Base-by-base conservation (phyloP, 2,329 filamentous ascomycete species). In the Ophiocordyceps sinensis region DNA sequence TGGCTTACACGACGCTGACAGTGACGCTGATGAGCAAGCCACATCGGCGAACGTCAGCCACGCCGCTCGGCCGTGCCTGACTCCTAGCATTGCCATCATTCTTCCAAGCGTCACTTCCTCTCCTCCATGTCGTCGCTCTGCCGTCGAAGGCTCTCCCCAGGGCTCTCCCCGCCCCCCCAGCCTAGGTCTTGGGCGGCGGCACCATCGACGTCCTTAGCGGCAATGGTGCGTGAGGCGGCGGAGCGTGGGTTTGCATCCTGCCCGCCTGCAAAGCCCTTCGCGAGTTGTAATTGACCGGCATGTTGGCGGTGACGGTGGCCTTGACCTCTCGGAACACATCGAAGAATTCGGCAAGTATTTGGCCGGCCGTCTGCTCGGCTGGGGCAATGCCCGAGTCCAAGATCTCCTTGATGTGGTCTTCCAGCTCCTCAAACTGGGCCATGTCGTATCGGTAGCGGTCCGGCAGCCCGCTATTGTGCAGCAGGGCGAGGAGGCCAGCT, bases 391-490 rank as follows among this genome's bases (percentile, higher is more conserved):
- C 58, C 2, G 64, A 67, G 45, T 71, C 65, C 31, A 73, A 60
- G 5, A 73, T 54, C 44, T 66, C 61, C 49, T 67, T 68, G 49
- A 74, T 60, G 47, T 66, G 60, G 43, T 72, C 67, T 47, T 73
- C 68, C 26, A 73, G 57, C 32, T 64, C 60, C 40, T 61, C 59
- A 48, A 71, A 73, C 49, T 73, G 67, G 26, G 63, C 60, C 47
- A 63, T 64, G 49, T 73, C 62, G 39, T 63, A 64, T 26, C 68
- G 61, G 46, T 72, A 72, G 8, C 69, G 57, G 44, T 72, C 67
- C 3, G 70, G 70, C 15, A 74, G 50, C 1, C 70, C 70, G 44
- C 67, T 72, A 49, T 73, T 73, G 53, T 73, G 68, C 43, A 74
- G 48, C 14, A 73, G 56, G 3, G 68, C 70, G 5, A 74, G 57